Percentiles rank a stretch among this genome's conserved stretches.
These are phyloP conservation scores for Cyclaneusma minus DNA, from an alignment of 2,329 filamentous ascomycete genomes.

Conservation along the genomic window DNA sequence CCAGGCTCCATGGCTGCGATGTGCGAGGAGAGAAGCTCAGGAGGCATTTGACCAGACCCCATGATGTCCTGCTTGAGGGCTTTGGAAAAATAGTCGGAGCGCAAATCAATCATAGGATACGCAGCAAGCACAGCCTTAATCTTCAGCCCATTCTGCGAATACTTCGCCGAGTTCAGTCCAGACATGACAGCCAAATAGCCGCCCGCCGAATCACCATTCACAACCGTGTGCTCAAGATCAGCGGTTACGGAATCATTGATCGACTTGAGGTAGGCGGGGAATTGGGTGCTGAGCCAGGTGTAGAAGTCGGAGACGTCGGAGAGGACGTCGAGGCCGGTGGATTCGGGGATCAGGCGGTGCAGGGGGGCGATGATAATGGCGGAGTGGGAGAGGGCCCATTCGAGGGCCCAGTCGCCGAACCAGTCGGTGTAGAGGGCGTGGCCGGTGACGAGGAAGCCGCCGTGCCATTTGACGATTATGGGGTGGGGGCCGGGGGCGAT, in stretches of 20 bases:
- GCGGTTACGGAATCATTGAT: conserved; percentile 5
- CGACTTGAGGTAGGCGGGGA: conserved; percentile 6
- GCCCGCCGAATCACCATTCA: conserved; percentile 9
- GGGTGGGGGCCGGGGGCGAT: conserved; percentile 6
- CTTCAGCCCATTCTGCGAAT: conserved; percentile 5
- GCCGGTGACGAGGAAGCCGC: conserved; percentile 8
- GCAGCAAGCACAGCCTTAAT: conserved; percentile 9
- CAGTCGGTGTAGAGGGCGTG: conserved; percentile 12
- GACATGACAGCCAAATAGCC: conserved; percentile 5
- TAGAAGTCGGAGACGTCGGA: conserved; percentile 31
- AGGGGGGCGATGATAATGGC: conserved; percentile 31
- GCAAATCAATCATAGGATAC: conserved; percentile 6
- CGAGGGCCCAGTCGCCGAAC: conserved; percentile 20
- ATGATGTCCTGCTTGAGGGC: conserved; percentile 5
- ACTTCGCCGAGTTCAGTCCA: too few relatives aligned
- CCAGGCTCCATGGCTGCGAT: conserved; percentile 4
- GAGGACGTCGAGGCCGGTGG: conserved; percentile 28
- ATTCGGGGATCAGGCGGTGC: conserved; percentile 35
- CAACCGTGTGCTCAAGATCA: conserved; percentile 6
- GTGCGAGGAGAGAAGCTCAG: conserved; percentile 5
- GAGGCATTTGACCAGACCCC: conserved; percentile 7
- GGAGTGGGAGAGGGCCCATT: conserved; percentile 21
- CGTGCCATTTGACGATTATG: conserved; percentile 9
- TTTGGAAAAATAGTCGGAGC: conserved; percentile 3
- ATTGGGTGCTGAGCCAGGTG: conserved; percentile 24